Evolutionary conservation across 768 basidiomycete species (phyloP), one percentile per base, ranked within the genome.

Genomic region (Leccinum longicurvipes): DNA sequence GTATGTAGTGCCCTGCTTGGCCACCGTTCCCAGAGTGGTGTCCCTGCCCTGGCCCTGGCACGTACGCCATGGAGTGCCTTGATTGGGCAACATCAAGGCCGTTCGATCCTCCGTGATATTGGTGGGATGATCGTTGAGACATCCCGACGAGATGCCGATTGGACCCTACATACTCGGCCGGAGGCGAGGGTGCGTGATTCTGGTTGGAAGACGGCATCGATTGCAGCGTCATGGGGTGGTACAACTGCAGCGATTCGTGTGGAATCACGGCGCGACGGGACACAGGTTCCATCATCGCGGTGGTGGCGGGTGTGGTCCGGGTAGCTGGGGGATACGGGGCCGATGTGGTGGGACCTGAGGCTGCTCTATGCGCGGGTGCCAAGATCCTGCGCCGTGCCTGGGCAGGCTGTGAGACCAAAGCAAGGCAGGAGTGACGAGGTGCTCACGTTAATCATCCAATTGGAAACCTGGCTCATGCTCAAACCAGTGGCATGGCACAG

Each of bases 381-480:
- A 92, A 82, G 67, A 91, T 91, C 61, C 89, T 84, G 58, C 89
- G 82, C 23, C 89, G 82, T 60, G 89, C 89, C 89, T 91, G 67
- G 58, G 53, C 8, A 51, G 54, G 55, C 25, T n/a, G 57, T 60
- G 58, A 47, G 54, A 56, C 49, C 27, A 65, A 39, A 52, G 36
- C 45, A 51, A 56, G 32, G 54, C 45, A 50, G 23, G 47, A 54
- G 29, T 54, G 50, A 57, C 8, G 77, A 73, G 42, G 48, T 19
- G 74, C 82, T 50, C 53, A 82, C 91, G 63, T 93, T 93, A 66
- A 93, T 93, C 91, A 93, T 93, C 91, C 91, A 93, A 70, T 93
- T 93, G 51, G 89, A 91, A 1, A 93, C 89, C 72, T 93, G 91
- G 72, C 80, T 84, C 89, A 93, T 93, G 74, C 85, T 89, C 60